These are phyloP conservation scores for Protea cynaroides DNA, from an alignment of 164 flowering plant genomes.

Conservation along the genomic window DNA sequence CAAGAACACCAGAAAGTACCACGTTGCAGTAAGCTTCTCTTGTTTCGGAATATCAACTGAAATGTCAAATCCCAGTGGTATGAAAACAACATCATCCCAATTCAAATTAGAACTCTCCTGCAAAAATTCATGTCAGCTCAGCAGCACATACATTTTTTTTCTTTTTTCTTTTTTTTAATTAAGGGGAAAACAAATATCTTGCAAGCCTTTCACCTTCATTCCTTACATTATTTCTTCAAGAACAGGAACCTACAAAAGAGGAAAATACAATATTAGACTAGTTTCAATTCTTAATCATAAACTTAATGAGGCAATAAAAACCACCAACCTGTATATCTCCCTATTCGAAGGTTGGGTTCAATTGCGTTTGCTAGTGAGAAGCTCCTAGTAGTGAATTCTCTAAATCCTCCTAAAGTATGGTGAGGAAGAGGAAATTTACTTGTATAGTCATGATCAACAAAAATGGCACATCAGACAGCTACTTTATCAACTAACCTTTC, in stretches of 20 bases:
- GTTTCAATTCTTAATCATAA: background rate
- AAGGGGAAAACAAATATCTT: background rate
- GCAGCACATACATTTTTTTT: background rate
- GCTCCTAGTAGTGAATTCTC: slow-evolving; percentile 69
- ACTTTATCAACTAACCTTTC: slow-evolving; percentile 53
- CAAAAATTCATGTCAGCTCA: slow-evolving; percentile 15
- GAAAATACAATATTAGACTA: background rate
- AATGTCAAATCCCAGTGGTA: slow-evolving; percentile 91
- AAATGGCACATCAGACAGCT: background rate
- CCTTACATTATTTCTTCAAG: slow-evolving; percentile 77
- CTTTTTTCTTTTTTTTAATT: background rate
- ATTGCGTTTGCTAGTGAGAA: slow-evolving; percentile 38
- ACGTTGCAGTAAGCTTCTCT: slow-evolving; percentile 8
- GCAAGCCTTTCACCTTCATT: slow-evolving; percentile 53
- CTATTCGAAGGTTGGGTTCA: slow-evolving; percentile 56
- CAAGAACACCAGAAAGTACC: background rate
- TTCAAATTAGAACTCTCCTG: slow-evolving; percentile 52
- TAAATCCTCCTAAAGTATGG: slow-evolving; percentile 63
- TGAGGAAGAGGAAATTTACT: background rate
- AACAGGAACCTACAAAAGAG: slow-evolving; percentile 49
- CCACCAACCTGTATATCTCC: slow-evolving; percentile 70
- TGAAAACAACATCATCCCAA: slow-evolving; percentile 83
- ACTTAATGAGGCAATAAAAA: slow-evolving; percentile 4
- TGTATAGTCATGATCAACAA: background rate
- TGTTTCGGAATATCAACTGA: slow-evolving; percentile 34